Evolutionary conservation across 306 rosid genomes (phyloP).

Genomic region (Quercus dentata): DNA sequence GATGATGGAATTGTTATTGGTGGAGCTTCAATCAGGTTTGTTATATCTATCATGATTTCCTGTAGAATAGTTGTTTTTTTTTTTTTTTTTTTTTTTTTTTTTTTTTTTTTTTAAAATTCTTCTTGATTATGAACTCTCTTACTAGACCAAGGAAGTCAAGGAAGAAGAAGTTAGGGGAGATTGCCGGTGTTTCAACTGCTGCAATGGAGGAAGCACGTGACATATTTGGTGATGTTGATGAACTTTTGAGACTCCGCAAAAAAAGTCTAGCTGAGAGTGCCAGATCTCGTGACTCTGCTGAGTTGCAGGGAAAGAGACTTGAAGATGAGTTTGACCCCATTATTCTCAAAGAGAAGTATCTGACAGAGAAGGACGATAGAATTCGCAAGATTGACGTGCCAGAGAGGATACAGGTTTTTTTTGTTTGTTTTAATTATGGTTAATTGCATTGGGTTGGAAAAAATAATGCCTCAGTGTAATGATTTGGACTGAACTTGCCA

Average conservation of each 20-base stretch:
- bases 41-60: background rate
- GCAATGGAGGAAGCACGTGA: slow-evolving; percentile 94
- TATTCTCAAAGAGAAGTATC: slow-evolving; percentile 78
- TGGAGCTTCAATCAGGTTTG: slow-evolving; percentile 75
- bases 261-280: slow-evolving; percentile 30
- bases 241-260: slow-evolving; percentile 53
- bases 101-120: no score
- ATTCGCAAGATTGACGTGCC: slow-evolving; percentile 82
- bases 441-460: background rate
- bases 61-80: background rate
- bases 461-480: background rate
- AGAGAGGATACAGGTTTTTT: slow-evolving; percentile 90
- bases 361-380: slow-evolving; percentile 88
- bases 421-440: no score
- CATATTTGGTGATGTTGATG: slow-evolving; percentile 89
- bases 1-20: slow-evolving; percentile 50
- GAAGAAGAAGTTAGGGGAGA: slow-evolving; percentile 58
- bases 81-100: no score
- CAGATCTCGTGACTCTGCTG: slow-evolving; percentile 23
- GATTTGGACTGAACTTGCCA: background rate
- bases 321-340: slow-evolving; percentile 95
- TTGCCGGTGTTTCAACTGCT: slow-evolving; percentile 78
- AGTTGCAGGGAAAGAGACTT: slow-evolving; percentile 67
- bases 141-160: slow-evolving; percentile 22
- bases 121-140: background rate